Evolutionary conservation across 345 rosid species (phyloP).

Genomic region (Brassica nigra): DNA sequence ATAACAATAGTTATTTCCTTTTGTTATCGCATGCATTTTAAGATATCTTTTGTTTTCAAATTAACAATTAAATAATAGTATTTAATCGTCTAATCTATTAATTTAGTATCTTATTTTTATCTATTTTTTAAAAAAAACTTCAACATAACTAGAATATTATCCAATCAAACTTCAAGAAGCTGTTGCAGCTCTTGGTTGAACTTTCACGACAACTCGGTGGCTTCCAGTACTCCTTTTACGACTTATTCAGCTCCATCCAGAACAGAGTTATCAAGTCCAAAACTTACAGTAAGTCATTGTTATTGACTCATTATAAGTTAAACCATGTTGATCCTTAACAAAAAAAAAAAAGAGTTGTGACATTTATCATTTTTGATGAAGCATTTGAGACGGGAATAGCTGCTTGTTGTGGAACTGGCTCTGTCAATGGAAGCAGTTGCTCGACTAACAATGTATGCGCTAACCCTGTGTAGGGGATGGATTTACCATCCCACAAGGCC

Average conservation of each 20-base stretch:
- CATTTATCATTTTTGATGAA: constrained; percentile 13
- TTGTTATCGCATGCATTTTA: not conserved
- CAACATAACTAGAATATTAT: not conserved
- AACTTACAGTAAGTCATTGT: constrained; percentile 35
- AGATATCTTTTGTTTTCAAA: too few relatives aligned
- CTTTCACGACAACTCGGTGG: constrained; percentile 28
- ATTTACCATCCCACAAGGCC: too few relatives aligned
- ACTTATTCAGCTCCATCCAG: constrained; percentile 36
- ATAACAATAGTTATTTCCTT: not conserved
- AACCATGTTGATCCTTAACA: not conserved
- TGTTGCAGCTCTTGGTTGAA: constrained; percentile 26
- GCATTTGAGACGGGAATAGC: constrained; percentile 35
- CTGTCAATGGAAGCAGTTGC: constrained; percentile 35
- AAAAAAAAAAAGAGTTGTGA: not conserved
- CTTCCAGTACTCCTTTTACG: constrained; percentile 37
- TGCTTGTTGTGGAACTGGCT: constrained; percentile 49
- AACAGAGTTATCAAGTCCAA: constrained; percentile 32
- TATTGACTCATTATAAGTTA: not conserved
- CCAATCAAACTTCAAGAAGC: constrained; percentile 23
- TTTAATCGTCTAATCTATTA: too few relatives aligned
- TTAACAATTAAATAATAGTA: too few relatives aligned
- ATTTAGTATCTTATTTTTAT: too few relatives aligned
- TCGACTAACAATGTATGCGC: constrained; percentile 17
- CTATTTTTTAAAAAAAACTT: too few relatives aligned
- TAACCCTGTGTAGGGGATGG: constrained; percentile 2